Evolutionary conservation across 2,329 filamentous ascomycete genomes (phyloP).

Genomic region (Botrytis sinoallii): DNA sequence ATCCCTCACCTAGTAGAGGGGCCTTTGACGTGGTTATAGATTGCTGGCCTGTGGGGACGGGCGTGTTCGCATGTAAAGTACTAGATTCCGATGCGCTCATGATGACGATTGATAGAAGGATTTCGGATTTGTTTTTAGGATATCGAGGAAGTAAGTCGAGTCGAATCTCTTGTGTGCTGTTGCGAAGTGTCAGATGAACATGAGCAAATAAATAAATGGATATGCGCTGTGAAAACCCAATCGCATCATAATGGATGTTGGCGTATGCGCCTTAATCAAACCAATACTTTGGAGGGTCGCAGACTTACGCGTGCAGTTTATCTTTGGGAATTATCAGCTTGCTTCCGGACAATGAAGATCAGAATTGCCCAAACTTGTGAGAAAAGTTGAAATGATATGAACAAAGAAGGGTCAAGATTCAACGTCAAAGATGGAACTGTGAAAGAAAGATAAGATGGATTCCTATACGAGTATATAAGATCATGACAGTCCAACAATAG

Average conservation of each 20-base stretch:
- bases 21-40: slow-evolving; percentile 30
- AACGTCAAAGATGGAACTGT: not conserved
- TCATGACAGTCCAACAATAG: not conserved
- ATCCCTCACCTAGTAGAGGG: slow-evolving; percentile 38
- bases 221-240: slow-evolving; percentile 21
- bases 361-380: not conserved
- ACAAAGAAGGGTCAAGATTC: not conserved
- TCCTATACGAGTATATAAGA: not conserved
- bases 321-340: slow-evolving; percentile 14
- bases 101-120: slow-evolving; percentile 6
- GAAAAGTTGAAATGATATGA: not conserved
- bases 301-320: slow-evolving; percentile 28
- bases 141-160: not conserved
- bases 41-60: slow-evolving; percentile 28
- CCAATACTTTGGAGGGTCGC: slow-evolving; percentile 20
- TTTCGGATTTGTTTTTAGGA: not conserved
- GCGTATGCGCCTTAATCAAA: slow-evolving; percentile 29
- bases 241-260: slow-evolving; percentile 13
- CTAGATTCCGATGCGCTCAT: slow-evolving; percentile 37
- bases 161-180: not conserved
- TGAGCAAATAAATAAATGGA: slow-evolving; percentile 25
- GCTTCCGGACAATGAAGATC: not conserved
- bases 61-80: slow-evolving; percentile 33
- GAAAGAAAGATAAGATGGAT: not conserved
- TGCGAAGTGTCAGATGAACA: slow-evolving; percentile 11